Conservation (phyloP, 23 red algal species). For the Chondrus crispus region DNA sequence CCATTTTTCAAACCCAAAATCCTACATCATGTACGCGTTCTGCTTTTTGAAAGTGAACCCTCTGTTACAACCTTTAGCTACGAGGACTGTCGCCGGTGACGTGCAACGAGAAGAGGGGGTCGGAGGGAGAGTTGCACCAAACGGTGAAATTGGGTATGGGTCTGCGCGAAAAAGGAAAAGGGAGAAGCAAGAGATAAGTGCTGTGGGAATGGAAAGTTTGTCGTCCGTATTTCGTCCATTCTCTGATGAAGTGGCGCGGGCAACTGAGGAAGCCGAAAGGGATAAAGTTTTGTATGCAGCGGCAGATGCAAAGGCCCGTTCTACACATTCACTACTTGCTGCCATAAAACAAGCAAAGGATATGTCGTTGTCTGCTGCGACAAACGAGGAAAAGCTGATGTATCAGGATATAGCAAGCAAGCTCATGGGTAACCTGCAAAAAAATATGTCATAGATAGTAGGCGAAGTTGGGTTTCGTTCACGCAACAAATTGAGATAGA, state of each 20-base stretch:
- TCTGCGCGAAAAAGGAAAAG: neutral
- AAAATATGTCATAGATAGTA: neutral
- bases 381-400: neutral
- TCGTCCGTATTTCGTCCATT: neutral
- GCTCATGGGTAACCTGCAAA: neutral
- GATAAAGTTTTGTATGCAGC: neutral
- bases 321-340: neutral
- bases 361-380: neutral
- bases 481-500: no score
- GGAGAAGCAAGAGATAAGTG: neutral
- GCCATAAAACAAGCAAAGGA: neutral
- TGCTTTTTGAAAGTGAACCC: neutral
- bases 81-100: neutral
- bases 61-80: neutral
- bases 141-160: no score
- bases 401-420: neutral
- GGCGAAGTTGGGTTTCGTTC: neutral
- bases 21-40: conserved; percentile 4
- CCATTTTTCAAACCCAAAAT: neutral
- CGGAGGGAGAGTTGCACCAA: neutral
- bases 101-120: neutral
- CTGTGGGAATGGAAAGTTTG: neutral
- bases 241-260: neutral
- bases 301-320: neutral
- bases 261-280: neutral